Percentiles rank a stretch among this genome's conserved stretches.
phyloP scores from a whole-genome alignment of 768 basidiomycete species.

The Chiua virens region DNA sequence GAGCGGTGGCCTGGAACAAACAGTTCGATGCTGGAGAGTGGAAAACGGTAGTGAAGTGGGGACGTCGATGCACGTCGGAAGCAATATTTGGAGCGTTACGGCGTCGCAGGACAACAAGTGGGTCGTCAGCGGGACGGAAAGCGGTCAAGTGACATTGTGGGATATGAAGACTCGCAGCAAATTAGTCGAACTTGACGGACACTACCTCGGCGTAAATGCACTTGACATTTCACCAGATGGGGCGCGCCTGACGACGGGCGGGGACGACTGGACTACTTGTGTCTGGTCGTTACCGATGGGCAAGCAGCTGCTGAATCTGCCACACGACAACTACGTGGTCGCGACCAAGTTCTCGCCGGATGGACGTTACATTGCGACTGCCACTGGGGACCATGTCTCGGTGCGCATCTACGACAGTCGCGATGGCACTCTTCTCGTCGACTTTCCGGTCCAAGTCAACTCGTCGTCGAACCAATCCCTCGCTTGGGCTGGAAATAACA shows the following conservation, averaged over 20 bases:
- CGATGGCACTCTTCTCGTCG: background rate
- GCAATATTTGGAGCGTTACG: background rate
- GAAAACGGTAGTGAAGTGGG: background rate
- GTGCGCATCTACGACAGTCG: background rate
- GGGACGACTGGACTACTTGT: background rate
- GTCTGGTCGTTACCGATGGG: slow-evolving; percentile 1
- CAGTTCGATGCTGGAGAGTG: slow-evolving; percentile 1
- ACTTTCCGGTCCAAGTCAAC: background rate
- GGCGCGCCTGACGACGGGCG: background rate
- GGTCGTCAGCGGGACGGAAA: background rate
- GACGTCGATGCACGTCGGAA: background rate
- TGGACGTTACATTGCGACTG: background rate
- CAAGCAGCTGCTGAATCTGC: background rate
- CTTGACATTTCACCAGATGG: background rate
- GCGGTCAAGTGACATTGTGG: background rate
- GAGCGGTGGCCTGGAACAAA: background rate
- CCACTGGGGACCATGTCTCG: background rate
- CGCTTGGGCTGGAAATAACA: background rate
- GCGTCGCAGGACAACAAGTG: background rate
- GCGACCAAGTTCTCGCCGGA: slow-evolving; percentile 4
- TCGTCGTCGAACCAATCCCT: background rate
- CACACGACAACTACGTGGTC: background rate
- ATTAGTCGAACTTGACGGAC: background rate
- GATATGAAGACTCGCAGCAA: background rate
- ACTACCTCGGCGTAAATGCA: background rate